Percentiles rank a stretch among this genome's conserved stretches.
Conservation (phyloP, 441 rosid genomes). For the Aleurites moluccanus region DNA sequence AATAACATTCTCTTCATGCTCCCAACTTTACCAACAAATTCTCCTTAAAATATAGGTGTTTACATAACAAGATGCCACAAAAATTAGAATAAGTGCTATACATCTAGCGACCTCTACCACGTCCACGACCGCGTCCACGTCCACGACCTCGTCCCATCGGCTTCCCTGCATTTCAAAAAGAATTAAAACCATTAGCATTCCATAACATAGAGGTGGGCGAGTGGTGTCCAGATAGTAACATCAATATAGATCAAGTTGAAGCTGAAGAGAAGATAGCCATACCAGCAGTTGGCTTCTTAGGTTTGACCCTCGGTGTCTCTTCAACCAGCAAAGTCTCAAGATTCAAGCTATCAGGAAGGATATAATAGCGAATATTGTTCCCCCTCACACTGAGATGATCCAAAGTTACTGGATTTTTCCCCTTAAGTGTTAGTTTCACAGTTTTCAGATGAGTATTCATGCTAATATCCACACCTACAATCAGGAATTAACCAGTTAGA, state of each 20-base stretch:
- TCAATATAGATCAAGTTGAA: not conserved
- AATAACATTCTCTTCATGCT: constrained; percentile 19
- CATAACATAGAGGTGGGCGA: too few relatives aligned
- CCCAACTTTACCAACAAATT: constrained; percentile 20
- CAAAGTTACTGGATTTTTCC: constrained; percentile 83
- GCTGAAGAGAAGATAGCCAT: constrained; percentile 16
- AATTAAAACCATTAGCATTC: constrained; percentile 6
- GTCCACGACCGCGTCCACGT: constrained; percentile 96
- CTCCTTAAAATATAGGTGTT: constrained; percentile 32
- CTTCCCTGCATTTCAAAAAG: constrained; percentile 53
- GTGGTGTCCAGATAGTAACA: constrained; percentile 3
- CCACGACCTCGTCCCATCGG: constrained; percentile 87
- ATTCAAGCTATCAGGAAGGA: constrained; percentile 96
- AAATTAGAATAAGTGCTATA: too few relatives aligned
- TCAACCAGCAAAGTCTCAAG: constrained; percentile 94
- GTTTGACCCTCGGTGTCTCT: constrained; percentile 91
- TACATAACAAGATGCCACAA: constrained; percentile 26
- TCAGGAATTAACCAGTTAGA: constrained; percentile 17
- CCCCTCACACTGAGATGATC: constrained; percentile 98
- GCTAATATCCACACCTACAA: constrained; percentile 87
- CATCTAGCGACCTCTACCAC: constrained; percentile 78
- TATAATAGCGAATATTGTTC: constrained; percentile 91
- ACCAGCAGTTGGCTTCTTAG: constrained; percentile 97
- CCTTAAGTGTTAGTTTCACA: constrained; percentile 87
- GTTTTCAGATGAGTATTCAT: constrained; percentile 96